These are phyloP conservation scores for Didymella pinodella DNA, from an alignment of 2,329 filamentous ascomycete genomes.

Conservation along the genomic window DNA sequence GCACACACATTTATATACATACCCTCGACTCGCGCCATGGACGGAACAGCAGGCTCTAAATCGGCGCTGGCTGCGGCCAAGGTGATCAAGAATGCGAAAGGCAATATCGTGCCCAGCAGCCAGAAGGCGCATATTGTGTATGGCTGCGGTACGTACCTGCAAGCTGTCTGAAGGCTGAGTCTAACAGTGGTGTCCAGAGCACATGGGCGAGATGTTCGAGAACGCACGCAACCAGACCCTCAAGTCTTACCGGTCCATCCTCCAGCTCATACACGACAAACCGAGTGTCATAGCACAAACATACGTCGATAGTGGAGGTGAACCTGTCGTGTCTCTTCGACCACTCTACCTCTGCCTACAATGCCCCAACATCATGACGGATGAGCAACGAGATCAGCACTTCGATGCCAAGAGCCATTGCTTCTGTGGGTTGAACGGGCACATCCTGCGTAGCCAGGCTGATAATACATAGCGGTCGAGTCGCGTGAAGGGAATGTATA, in stretches of 20 bases:
- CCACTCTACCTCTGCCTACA: slow-evolving; percentile 68
- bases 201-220: slow-evolving; percentile 73
- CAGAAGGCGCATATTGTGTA: slow-evolving; percentile 53
- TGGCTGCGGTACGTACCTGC: slow-evolving; percentile 51
- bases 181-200: slow-evolving; percentile 62
- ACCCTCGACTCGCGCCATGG: slow-evolving; percentile 40
- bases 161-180: not conserved
- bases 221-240: slow-evolving; percentile 73
- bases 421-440: slow-evolving; percentile 66
- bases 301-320: slow-evolving; percentile 61
- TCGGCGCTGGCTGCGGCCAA: slow-evolving; percentile 54
- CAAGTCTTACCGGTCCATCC: slow-evolving; percentile 74
- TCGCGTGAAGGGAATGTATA: slow-evolving; percentile 77
- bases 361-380: slow-evolving; percentile 73
- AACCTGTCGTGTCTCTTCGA: slow-evolving; percentile 61
- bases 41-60: slow-evolving; percentile 52
- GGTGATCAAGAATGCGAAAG: slow-evolving; percentile 54
- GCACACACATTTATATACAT: not conserved
- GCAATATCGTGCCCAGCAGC: slow-evolving; percentile 49
- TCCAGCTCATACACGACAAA: slow-evolving; percentile 74
- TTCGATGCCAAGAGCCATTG: slow-evolving; percentile 73
- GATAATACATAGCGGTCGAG: slow-evolving; percentile 70
- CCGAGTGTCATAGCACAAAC: slow-evolving; percentile 71
- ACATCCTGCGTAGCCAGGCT: slow-evolving; percentile 20
- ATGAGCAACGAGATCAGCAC: slow-evolving; percentile 72